Evolutionary conservation across 495 filamentous ascomycete species (phyloP).

Genomic region (Paragyromitra xinjiangensis): DNA sequence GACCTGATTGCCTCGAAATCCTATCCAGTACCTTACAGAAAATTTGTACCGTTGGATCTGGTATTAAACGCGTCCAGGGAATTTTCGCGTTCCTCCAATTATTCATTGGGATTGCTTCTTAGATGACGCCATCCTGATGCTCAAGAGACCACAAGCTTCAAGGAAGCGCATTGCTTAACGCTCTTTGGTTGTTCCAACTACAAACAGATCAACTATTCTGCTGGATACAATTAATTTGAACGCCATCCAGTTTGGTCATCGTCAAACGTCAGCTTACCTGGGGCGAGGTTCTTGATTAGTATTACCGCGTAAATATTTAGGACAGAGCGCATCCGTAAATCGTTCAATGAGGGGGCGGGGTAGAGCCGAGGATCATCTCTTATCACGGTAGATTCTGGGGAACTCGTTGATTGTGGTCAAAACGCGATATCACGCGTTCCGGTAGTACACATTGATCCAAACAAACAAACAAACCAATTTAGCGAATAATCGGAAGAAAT

Average conservation of each 20-base stretch:
- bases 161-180: constrained; percentile 11
- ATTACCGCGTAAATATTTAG: constrained; percentile 5
- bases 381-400: constrained; percentile 28
- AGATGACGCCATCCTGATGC: constrained; percentile 6
- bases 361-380: constrained; percentile 22
- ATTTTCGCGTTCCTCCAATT: neutral
- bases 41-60: neutral
- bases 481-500: constrained; percentile 14
- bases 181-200: constrained; percentile 2
- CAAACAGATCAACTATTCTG: neutral
- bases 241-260: neutral
- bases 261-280: neutral
- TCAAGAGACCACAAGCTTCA: neutral
- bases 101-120: neutral
- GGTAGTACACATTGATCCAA: constrained; percentile 20
- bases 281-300: constrained; percentile 4
- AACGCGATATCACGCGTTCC: constrained; percentile 43
- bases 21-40: neutral
- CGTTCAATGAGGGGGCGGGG: constrained; percentile 44
- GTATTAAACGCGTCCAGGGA: neutral
- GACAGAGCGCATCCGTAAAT: constrained; percentile 25
- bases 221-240: neutral
- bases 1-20: neutral
- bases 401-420: constrained; percentile 33
- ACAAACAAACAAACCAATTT: constrained; percentile 45